Base-by-base conservation (phyloP, 805 yeast species). In the Yarrowia sp. region DNA sequence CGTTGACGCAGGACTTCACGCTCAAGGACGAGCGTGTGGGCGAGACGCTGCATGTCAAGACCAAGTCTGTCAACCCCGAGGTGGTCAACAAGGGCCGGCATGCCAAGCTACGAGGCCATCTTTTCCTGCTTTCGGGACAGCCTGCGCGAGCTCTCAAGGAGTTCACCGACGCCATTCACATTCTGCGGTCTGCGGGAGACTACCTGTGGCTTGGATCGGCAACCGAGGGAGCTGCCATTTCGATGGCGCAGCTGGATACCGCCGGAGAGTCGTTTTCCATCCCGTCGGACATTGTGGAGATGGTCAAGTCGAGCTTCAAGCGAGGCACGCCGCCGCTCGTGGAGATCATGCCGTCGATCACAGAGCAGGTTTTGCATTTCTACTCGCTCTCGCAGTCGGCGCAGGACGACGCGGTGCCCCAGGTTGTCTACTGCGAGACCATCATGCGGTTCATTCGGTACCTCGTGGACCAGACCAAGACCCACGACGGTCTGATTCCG, bases 151-250 rank as follows among this genome's bases (percentile, higher is more conserved):
- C 97, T 0, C 70, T 92, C 61, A 77, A 79, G 22, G 84, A 84
- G 63, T 86, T 91, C 67, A 81, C 85, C n/a, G 96, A 91, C 39
- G 85, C 97, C 0, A 78, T 87, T 1, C 68, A 76, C 2, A 74
- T 80, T 22, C 73, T 90, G 61, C 84, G 83, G 64, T 77, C 81
- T 12, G 77, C 85, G 1, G 84, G 84, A 56, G 99, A 94, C 71
- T 81, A 82, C 68, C 75, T 94, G 8, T 94, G 98, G 98, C 78
- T 90, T 13, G 98, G 87, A 0, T 86, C 93, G 27, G 84, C 97
- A 0, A 71, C 93, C n/a, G 97, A 91, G 67, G 90, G 92, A 0
- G 75, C 91, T 10, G 87, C 87, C 0, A 83, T 89, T 0, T 82
- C 88, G 63, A 71, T 87, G 39, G 71, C 87, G 5, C 72, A 91